Conservation (phyloP, 1,139 yeast species). For the Suhomyces chickasaworum region DNA sequence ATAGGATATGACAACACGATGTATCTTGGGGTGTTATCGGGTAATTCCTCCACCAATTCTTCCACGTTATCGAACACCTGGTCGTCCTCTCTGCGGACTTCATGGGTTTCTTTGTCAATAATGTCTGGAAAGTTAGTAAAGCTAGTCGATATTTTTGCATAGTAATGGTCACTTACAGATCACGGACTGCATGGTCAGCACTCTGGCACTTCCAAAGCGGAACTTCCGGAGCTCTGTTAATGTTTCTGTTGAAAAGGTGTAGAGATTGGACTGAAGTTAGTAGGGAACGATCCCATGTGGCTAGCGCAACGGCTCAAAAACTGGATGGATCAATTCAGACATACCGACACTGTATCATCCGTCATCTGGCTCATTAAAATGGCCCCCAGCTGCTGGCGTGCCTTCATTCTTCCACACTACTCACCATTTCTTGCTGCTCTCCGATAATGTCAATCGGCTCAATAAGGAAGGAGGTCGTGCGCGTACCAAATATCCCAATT, state of each 20-base stretch:
- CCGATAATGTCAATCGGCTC: not conserved
- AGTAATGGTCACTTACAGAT: slow-evolving; percentile 45
- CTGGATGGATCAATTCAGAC: not conserved
- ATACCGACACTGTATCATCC: not conserved
- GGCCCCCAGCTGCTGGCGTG: too few species aligned
- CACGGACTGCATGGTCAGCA: slow-evolving; percentile 62
- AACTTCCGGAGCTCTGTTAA: slow-evolving; percentile 64
- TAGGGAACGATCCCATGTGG: not conserved
- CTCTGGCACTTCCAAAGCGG: slow-evolving; percentile 70
- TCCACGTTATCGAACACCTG: slow-evolving; percentile 51
- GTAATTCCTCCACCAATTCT: slow-evolving; percentile 71
- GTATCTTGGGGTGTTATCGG: slow-evolving; percentile 80
- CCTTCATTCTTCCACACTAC: not conserved
- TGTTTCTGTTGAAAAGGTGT: slow-evolving; percentile 68
- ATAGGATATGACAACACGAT: slow-evolving; percentile 78
- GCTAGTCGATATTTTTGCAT: not conserved
- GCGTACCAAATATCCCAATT: slow-evolving; percentile 12
- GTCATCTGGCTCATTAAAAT: not conserved
- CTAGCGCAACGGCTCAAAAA: not conserved
- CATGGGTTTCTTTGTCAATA: slow-evolving; percentile 59
- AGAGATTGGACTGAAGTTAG: slow-evolving; percentile 44
- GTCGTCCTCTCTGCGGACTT: slow-evolving; percentile 51
- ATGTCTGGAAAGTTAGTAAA: slow-evolving; percentile 36
- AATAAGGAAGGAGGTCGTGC: slow-evolving; percentile 14
- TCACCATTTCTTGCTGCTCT: slow-evolving; percentile 6